Evolutionary conservation across 768 basidiomycete species (phyloP), one percentile per base, ranked within the genome.

Genomic region (Psilocybe cubensis): DNA sequence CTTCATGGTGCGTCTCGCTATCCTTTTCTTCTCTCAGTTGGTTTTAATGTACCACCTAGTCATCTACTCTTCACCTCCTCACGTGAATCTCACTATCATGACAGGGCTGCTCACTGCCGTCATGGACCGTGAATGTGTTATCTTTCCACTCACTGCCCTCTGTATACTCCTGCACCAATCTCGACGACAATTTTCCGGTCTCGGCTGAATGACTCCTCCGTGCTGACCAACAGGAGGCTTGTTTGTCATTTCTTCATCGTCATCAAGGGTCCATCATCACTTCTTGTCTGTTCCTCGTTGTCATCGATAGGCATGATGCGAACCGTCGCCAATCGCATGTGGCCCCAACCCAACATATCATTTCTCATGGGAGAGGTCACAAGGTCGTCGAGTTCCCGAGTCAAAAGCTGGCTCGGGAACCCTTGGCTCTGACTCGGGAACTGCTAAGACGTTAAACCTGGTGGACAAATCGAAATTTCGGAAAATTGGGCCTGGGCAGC

Each of bases 351-450:
- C 25, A 23, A 20, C 41, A 33, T 43, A 24, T 28, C 23, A 43
- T 27, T 49, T 59, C 45, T 51, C 56, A 48, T 49, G 58, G 38
- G 38, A 11, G n/a, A 18, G 31, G 48, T 63, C 59, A 60, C 70
- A 71, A 68, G 68, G 66, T 50, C 38, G 29, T 52, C 51, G 59
- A 71, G 74, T 77, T 77, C 76, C 76, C 76, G 78, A 79, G 76
- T 73, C 72, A 75, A 52, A 52, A 41, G 55, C 40, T 70, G 72
- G 67, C 72, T 75, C 72, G 72, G 71, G 70, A 71, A 73, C 68
- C 50, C 66, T 68, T 65, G 64, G 60, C 60, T 54, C 45, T 76
- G 75, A 70, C 76, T 77, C 74, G 75, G 76, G 74, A 73, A 76
- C 68, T 59, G 17, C 12, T 23, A 27, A 42, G 38, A 57, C 51